Percentiles rank a stretch among this genome's conserved stretches.
Evolutionary conservation across 495 filamentous ascomycete species (phyloP).

Genomic region (Achaetomiella virescens): DNA sequence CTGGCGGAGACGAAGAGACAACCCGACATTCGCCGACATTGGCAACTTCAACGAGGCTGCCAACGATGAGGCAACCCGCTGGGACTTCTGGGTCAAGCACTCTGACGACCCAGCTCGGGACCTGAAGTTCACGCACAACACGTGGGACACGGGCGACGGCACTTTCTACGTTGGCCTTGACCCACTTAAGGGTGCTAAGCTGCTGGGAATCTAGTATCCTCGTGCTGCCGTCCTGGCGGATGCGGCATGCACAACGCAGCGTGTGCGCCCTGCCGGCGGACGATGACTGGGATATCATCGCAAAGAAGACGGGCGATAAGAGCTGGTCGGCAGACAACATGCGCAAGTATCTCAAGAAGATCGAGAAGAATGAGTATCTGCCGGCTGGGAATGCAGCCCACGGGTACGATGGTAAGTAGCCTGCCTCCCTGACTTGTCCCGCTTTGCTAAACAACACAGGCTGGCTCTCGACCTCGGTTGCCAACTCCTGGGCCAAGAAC

Average conservation of each 20-base stretch:
- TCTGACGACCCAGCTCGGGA: constrained; percentile 39
- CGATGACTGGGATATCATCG: constrained; percentile 43
- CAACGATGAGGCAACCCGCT: constrained; percentile 43
- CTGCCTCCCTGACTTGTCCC: too few species aligned
- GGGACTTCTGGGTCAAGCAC: constrained; percentile 49
- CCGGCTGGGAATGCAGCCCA: constrained; percentile 32
- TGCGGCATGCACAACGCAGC: constrained; percentile 46
- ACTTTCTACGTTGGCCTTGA: constrained; percentile 44
- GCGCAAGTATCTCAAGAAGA: constrained; percentile 38
- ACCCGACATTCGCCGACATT: constrained; percentile 39
- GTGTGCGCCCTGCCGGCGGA: constrained; percentile 38
- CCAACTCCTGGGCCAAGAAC: constrained; percentile 28
- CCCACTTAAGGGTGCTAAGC: constrained; percentile 38
- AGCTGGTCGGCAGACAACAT: constrained; percentile 42
- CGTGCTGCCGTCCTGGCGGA: constrained; percentile 41
- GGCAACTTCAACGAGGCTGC: constrained; percentile 37
- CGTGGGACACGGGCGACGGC: constrained; percentile 39
- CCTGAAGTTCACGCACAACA: constrained; percentile 39
- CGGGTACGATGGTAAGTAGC: constrained; percentile 33
- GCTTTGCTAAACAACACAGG: constrained; percentile 14
- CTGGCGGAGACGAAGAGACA: constrained; percentile 54
- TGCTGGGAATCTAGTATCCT: constrained; percentile 44
- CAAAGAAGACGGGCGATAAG: constrained; percentile 40
- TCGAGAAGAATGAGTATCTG: constrained; percentile 42
- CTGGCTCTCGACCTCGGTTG: constrained; percentile 36